Evolutionary conservation across 148 eudicot species (phyloP).

Genomic region (Chenopodium berlandieri): DNA sequence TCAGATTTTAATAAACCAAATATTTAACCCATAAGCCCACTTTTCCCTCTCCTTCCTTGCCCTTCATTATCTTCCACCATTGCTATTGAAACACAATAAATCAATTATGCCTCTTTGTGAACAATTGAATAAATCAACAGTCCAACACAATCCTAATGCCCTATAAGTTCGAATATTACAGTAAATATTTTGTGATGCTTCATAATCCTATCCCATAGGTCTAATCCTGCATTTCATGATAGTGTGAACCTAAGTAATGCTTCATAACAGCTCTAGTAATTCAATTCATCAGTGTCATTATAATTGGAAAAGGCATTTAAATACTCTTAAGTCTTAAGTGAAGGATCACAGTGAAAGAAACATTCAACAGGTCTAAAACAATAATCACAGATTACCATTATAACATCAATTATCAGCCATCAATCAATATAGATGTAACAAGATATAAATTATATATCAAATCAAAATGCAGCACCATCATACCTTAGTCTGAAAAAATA

Average conservation of each 20-base stretch:
- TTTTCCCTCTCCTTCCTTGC: background rate
- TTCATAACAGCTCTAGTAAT: background rate
- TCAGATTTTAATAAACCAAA: background rate
- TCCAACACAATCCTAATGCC: background rate
- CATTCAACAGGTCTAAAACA: background rate
- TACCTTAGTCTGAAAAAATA: conserved; percentile 80
- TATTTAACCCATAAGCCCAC: background rate
- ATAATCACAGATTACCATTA: background rate
- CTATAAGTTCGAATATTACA: background rate
- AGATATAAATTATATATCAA: background rate
- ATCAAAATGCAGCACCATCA: background rate
- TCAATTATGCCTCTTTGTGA: background rate
- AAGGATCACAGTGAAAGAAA: background rate
- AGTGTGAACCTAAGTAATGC: background rate
- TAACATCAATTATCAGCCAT: background rate
- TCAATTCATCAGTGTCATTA: background rate
- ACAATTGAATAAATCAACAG: background rate
- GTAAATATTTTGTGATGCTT: background rate
- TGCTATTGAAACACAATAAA: background rate
- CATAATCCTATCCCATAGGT: background rate
- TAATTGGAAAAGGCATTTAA: background rate
- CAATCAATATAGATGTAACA: background rate
- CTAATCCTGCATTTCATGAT: background rate
- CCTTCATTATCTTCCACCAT: background rate
- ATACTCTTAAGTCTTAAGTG: conserved; percentile 1